A percentile compares a stretch with the other conserved stretches of the same genome.
phyloP scores from a whole-genome alignment of 164 flowering plant genomes.

The Liriodendron chinense region DNA sequence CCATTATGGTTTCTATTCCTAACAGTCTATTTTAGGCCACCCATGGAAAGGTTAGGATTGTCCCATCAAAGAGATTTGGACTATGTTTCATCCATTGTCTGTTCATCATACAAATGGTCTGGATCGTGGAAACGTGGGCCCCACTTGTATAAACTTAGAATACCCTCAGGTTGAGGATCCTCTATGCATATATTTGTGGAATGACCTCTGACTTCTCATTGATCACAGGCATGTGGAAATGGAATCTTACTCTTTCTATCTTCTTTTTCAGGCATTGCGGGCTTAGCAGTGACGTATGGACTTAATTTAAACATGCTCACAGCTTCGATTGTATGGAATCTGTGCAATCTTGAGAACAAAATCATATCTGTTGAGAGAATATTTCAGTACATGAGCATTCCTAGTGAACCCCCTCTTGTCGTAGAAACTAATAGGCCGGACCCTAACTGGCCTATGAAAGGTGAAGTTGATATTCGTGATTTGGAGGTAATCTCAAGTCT shows the following conservation, averaged over 20 bases:
- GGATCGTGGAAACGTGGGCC: background rate
- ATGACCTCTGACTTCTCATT: background rate
- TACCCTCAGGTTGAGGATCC: background rate
- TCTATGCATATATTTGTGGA: background rate
- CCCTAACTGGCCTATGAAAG: slow-evolving; percentile 19
- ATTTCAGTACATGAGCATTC: slow-evolving; percentile 26
- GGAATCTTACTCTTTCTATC: slow-evolving; percentile 10
- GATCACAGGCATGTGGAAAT: background rate
- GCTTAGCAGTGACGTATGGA: slow-evolving; percentile 52
- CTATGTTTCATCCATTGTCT: background rate
- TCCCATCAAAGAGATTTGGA: background rate
- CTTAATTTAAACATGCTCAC: slow-evolving; percentile 38
- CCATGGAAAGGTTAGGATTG: background rate
- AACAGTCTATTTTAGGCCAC: background rate
- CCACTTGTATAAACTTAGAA: background rate
- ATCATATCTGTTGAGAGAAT: slow-evolving; percentile 46
- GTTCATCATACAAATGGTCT: background rate
- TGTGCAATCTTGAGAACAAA: slow-evolving; percentile 47
- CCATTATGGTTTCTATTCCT: background rate
- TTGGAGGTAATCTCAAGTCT: slow-evolving; percentile 16
- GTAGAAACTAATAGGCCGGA: slow-evolving; percentile 25
- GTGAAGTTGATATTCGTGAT: slow-evolving; percentile 24
- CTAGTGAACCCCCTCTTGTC: slow-evolving; percentile 29
- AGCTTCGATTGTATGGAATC: slow-evolving; percentile 31
- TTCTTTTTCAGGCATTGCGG: slow-evolving; percentile 37